Base-by-base conservation (phyloP, 192 early-diverging fungal species). In the Coemansia sp. region DNA sequence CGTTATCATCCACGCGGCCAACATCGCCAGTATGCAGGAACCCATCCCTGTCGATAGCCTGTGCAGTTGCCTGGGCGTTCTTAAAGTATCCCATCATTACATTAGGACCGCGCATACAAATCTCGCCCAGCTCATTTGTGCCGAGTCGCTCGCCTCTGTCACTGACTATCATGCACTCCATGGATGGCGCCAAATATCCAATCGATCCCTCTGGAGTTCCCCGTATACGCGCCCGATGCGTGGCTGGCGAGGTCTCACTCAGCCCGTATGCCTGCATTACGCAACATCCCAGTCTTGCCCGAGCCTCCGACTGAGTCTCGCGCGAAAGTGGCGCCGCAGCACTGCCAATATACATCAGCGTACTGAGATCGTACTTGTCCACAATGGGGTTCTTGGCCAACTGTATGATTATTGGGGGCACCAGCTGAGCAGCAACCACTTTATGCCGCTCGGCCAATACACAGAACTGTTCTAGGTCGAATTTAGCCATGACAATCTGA, bases 21-120 rank as follows among this genome's bases (percentile, higher is more conserved):
- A 98, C 80, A 76, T 98, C 96, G 8, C 91, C 91, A 7, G 93
- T 97, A 57, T 91, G 92, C 41, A 96, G 72, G 86, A 87, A 97
- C 0, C 94, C 91, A 29, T 95, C 93, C 7, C 58, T 41, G 66
- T 88, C 87, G 68, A 96, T 87, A 6, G 90, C 87, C 5, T 89
- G 86, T 29, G 70, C 74, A 3, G 93, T 97, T 0, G 93, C 95
- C 68, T 88, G 65, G 20, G 83, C 79, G 71, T 96, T 95, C 64
- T 94, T 94, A 53, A 89, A 84, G 75, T 98, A 98, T 0, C 94
- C 94, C 29, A 83, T 38, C 95, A 96, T 96, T 63, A 98, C 77
- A 64, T 93, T 96, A 5, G 95, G 93, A 0, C 94, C 94, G 3
- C 90, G 88, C 20, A 95, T 46, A 81, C 92, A 95, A 29, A 98